Base-by-base conservation (phyloP, 225 moss, liverwort and hornwort species). In the Lunularia cruciata region DNA sequence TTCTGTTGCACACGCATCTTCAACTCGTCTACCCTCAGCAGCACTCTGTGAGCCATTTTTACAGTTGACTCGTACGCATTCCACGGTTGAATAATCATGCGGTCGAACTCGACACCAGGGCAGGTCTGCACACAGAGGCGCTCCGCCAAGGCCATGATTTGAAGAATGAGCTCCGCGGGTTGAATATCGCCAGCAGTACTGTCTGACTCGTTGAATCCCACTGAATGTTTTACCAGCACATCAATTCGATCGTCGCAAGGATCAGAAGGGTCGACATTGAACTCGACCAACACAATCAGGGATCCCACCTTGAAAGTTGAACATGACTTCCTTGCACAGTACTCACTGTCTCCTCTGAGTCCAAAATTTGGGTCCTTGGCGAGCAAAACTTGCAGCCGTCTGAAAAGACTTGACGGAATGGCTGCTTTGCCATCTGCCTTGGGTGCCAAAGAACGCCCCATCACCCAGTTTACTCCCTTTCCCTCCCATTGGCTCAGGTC, bases 341-440 rank as follows among this genome's bases (percentile, higher is more conserved):
- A 76, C 0, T 65, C 47, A 33, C 47, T 65, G 63, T 65, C 37
- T 7, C 47, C 45, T 1, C 47, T 43, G 6, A 47, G 47, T n/a
- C 76, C 76, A 2, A 64, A 52, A 8, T 16, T 47, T 4, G 3
- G 0, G 31, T 76, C 76, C 56, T 57, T 70, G 37, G 64, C 76
- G 18, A 76, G 70, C 15, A 48, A 46, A 18, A 71, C 70, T 65
- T 76, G 76, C 46, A 71, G 56, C 14, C 48, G 55, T 8, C 64
- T 46, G 36, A 76, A 76, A 23, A 76, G 16, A 19, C 63, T 30
- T 48, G 13, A 47, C 16, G 76, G 76, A 26, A 76, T 32, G 16
- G 64, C 37, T 2, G 56, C 65, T 57, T 43, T 70, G 25, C 57
- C 76, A 6, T 62, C 31, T 4, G 54, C 70, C 46, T 25, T 48